Percentiles rank a stretch among this genome's conserved stretches.
Conservation (phyloP, 1,139 yeast genomes). For the Sugiyamaella neomexicana region DNA sequence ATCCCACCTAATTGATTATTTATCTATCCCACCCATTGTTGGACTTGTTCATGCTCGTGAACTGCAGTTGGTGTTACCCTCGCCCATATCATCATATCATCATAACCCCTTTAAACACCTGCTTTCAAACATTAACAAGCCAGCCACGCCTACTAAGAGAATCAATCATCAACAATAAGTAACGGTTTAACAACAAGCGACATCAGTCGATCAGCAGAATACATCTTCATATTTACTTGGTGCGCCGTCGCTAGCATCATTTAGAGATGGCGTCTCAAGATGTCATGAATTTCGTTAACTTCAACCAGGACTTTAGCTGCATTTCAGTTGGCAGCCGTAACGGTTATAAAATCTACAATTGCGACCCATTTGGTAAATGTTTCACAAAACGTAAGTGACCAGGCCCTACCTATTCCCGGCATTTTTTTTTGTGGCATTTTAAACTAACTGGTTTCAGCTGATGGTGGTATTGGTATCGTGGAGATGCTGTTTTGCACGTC, state of each 20-base stretch:
- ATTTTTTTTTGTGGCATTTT: background rate
- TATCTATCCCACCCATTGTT: background rate
- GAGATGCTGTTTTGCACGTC: conserved; percentile 94
- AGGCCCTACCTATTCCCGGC: background rate
- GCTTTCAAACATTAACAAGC: background rate
- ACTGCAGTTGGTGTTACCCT: background rate
- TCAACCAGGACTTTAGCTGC: conserved; percentile 90
- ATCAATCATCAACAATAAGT: background rate
- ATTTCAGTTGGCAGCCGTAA: conserved; percentile 74
- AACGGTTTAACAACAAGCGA: background rate
- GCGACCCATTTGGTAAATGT: conserved; percentile 87
- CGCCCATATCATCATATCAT: background rate
- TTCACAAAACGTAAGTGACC: conserved; percentile 50
- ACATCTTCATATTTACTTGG: background rate
- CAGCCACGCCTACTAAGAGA: background rate
- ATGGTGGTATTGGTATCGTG: conserved; percentile 53
- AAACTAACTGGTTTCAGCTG: conserved; percentile 28
- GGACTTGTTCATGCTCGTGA: background rate
- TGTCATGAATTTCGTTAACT: conserved; percentile 58
- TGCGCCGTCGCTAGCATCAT: background rate
- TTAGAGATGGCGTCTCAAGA: conserved; percentile 19
- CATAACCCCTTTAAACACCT: background rate
- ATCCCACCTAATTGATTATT: too few species aligned
- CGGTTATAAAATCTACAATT: conserved; percentile 84
- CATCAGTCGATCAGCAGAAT: background rate